Evolutionary conservation across 2,329 filamentous ascomycete genomes (phyloP).

Genomic region (Fusarium austroafricanum): DNA sequence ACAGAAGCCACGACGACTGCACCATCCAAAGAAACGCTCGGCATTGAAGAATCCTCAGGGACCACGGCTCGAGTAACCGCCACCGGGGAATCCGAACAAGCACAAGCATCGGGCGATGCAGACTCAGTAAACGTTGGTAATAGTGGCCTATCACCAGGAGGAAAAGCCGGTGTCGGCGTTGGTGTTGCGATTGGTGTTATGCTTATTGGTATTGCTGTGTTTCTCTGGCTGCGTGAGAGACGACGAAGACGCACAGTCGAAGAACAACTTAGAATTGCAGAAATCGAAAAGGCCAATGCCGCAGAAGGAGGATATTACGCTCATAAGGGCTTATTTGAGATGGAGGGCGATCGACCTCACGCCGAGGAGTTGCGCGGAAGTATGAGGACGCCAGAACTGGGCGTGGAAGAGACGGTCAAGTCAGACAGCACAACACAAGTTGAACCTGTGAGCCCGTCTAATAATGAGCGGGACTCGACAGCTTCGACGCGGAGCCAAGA

Average conservation of each 20-base stretch:
- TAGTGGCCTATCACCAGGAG: conserved; percentile 23
- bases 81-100: conserved; percentile 6
- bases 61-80: neutral
- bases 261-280: conserved; percentile 14
- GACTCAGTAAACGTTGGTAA: neutral
- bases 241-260: conserved; percentile 28
- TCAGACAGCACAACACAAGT: neutral
- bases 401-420: neutral
- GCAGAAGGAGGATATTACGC: neutral
- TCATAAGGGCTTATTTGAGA: conserved; percentile 29
- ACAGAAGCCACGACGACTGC: conserved; percentile 3
- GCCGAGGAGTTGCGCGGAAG: conserved; percentile 35
- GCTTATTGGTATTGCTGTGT: conserved; percentile 26
- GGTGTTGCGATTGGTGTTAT: conserved; percentile 32
- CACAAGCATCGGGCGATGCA: conserved; percentile 1
- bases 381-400: conserved; percentile 40
- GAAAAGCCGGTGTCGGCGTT: conserved; percentile 37
- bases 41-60: neutral
- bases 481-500: conserved; percentile 3
- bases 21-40: neutral
- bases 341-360: conserved; percentile 41
- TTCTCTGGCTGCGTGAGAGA: conserved; percentile 41
- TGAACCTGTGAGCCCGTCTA: neutral
- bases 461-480: neutral
- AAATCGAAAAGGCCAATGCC: neutral